Evolutionary conservation across 192 early-diverging fungal species (phyloP), one percentile per base, ranked within the genome.

Genomic region (Anaeromyces robustus): DNA sequence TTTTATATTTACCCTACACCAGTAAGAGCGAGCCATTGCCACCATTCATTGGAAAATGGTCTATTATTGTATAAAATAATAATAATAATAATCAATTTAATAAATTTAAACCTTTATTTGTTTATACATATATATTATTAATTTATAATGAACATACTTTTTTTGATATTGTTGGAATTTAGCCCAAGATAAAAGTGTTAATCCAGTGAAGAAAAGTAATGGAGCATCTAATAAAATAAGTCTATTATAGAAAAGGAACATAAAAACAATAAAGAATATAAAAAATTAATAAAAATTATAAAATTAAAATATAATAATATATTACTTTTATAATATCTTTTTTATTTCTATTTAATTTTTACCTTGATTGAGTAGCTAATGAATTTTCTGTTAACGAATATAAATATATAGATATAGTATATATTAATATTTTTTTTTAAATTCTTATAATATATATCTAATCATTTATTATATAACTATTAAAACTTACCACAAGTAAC

Each of bases 151-250:
- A 29, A 32, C 79, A 26, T 82, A 88, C 84, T 81, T 28, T 77
- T 85, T 81, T 81, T 87, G 85, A 77, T 81, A 80, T 13, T 81
- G 80, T 79, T 86, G 81, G 78, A 90, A 90, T 30, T 86, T 85
- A 7, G 86, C 84, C 86, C 86, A 90, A 80, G 84, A 82, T 82
- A 86, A 83, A 2, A 82, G 83, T 11, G 87, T 82, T 18, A 89
- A 79, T 30, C 80, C 89, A 37, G 85, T 87, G 80, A 90, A 90
- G 80, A 90, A 89, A 29, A 90, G 30, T 68, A 90, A 77, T 29
- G 85, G 82, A 17, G 89, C 87, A 81, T 90, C 89, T 83, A 84
- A 31, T 26, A 39, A 77, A 39, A 78, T 79, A 43, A 32, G 26
- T 32, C 31, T n/a, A 30, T 9, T n/a, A n/a, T n/a, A n/a, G n/a